Evolutionary conservation across 2,329 filamentous ascomycete species (phyloP).

Genomic region (Fusarium pininemorale): DNA sequence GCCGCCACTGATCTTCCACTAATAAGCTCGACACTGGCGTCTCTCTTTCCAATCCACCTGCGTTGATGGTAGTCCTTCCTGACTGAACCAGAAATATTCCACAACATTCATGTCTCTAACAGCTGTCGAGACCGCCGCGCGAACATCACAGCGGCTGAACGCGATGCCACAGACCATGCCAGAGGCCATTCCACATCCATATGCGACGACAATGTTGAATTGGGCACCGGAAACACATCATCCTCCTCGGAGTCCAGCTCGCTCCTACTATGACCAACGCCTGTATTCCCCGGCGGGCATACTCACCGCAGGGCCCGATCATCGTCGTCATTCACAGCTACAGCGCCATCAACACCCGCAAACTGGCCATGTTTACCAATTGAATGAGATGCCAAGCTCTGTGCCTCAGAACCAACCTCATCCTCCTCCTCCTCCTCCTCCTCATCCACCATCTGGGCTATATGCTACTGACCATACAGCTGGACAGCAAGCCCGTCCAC

Average conservation of each 20-base stretch:
- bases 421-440: conserved; percentile 27
- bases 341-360: conserved; percentile 15
- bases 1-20: conserved; percentile 28
- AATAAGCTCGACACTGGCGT: conserved; percentile 22
- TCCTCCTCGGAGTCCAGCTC: conserved; percentile 25
- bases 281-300: conserved; percentile 42
- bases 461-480: background rate
- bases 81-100: conserved; percentile 12
- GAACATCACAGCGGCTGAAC: conserved; percentile 24
- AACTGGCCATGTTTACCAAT: conserved; percentile 20
- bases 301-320: conserved; percentile 28
- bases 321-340: conserved; percentile 19
- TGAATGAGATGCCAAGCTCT: conserved; percentile 19
- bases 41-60: conserved; percentile 22
- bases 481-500: conserved; percentile 16
- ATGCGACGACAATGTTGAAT: conserved; percentile 24
- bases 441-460: conserved; percentile 7
- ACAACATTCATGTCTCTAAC: conserved; percentile 35
- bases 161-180: conserved; percentile 40
- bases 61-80: conserved; percentile 17
- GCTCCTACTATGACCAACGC: conserved; percentile 41
- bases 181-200: conserved; percentile 40
- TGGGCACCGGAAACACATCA: conserved; percentile 35
- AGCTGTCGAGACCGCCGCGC: conserved; percentile 26
- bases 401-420: conserved; percentile 28